Conservation (phyloP, 352 stramenopile species). For the Globisporangium alternatum region DNA sequence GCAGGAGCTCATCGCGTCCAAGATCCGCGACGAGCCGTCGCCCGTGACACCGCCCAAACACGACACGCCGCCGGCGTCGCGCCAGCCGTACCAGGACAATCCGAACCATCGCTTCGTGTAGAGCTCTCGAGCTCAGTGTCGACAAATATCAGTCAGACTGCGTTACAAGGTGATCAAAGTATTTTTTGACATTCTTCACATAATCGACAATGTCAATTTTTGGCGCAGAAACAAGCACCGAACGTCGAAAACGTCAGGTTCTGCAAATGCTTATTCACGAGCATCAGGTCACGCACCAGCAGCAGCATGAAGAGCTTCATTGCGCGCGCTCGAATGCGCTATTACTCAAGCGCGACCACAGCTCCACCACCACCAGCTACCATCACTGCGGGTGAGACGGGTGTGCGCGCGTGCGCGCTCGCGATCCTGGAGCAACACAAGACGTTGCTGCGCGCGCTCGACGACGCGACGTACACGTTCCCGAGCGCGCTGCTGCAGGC, state of each 20-base stretch:
- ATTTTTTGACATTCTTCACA: neutral
- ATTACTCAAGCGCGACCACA: neutral
- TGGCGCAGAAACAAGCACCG: too few relatives aligned
- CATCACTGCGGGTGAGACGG: constrained; percentile 9
- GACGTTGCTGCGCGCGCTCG: constrained; percentile 39
- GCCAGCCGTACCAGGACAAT: constrained; percentile 9
- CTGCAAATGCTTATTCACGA: neutral
- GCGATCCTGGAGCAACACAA: constrained; percentile 73
- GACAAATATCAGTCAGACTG: neutral
- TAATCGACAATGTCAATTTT: neutral
- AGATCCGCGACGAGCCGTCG: constrained; percentile 16
- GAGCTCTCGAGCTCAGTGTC: neutral
- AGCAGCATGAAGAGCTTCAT: neutral
- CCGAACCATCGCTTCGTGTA: constrained; percentile 15
- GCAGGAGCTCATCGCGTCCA: constrained; percentile 17
- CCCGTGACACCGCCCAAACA: constrained; percentile 8
- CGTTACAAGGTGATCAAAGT: too few relatives aligned
- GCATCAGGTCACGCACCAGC: neutral
- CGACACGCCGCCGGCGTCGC: constrained; percentile 1
- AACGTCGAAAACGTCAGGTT: too few relatives aligned
- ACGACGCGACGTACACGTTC: constrained; percentile 65
- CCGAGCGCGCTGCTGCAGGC: constrained; percentile 56
- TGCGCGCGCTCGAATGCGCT: neutral
- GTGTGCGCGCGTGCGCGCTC: constrained; percentile 36
- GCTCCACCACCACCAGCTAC: neutral